Conservation (phyloP, 2,329 filamentous ascomycete genomes). For the Coniochaeta prunicola region DNA sequence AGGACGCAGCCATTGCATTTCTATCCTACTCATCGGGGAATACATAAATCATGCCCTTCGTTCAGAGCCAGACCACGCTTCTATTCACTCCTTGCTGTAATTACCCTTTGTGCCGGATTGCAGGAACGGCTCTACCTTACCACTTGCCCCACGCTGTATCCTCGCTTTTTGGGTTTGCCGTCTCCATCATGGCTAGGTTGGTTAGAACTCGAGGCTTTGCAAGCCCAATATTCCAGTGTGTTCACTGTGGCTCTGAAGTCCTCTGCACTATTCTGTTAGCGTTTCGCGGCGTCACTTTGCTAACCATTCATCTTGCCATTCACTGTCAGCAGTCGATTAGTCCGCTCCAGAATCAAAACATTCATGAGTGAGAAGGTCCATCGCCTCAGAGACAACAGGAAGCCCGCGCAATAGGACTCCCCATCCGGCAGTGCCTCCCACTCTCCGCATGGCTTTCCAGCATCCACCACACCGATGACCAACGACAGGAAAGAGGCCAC, state of each 20-base stretch:
- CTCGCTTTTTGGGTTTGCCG: not conserved
- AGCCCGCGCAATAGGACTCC: not conserved
- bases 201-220: not conserved
- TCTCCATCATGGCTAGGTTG: not conserved
- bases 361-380: not conserved
- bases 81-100: not conserved
- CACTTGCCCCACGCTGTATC: not conserved
- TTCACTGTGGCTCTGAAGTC: too few relatives aligned
- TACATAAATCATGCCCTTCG: not conserved
- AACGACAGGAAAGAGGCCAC: not conserved
- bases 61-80: not conserved
- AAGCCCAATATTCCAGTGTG: too few relatives aligned
- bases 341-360: not conserved
- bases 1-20: not conserved
- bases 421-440: not conserved
- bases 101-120: too few relatives aligned
- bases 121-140: not conserved
- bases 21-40: not conserved
- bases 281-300: too few relatives aligned
- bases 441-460: not conserved
- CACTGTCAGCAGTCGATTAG: not conserved
- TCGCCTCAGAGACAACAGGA: not conserved
- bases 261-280: too few relatives aligned
- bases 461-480: not conserved
- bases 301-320: not conserved